Conservation (phyloP, 2,329 filamentous ascomycete species). For the Blumeria graminis region DNA sequence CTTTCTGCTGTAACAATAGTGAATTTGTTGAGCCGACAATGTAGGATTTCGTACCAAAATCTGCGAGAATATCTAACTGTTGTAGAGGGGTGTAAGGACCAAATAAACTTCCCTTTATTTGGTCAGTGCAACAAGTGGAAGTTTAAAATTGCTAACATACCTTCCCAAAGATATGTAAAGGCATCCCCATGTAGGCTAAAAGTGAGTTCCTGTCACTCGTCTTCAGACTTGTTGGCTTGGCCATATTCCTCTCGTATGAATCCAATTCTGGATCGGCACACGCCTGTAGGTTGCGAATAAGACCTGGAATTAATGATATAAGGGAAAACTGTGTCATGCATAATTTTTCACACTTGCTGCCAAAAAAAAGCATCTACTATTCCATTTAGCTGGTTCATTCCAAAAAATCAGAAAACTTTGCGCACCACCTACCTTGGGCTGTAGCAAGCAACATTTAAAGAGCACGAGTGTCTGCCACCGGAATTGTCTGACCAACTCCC, state of each 20-base stretch:
- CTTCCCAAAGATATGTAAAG: constrained; percentile 86
- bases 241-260: constrained; percentile 49
- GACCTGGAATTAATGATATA: constrained; percentile 78
- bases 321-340: constrained; percentile 98
- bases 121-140: constrained; percentile 3
- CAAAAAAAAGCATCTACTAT: constrained; percentile 84
- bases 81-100: constrained; percentile 92
- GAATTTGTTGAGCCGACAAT: constrained; percentile 95
- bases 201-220: constrained; percentile 83
- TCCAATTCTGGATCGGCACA: constrained; percentile 87
- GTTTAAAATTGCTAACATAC: constrained; percentile 18
- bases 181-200: constrained; percentile 80
- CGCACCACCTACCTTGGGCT: constrained; percentile 50
- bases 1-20: constrained; percentile 74
- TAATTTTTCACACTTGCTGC: constrained; percentile 78
- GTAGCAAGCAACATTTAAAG: constrained; percentile 77
- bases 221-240: constrained; percentile 60
- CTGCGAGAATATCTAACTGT: constrained; percentile 79
- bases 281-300: constrained; percentile 80
- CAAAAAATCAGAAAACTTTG: not conserved
- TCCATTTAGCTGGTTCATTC: constrained; percentile 2
- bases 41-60: constrained; percentile 88
- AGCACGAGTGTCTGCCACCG: constrained; percentile 84
- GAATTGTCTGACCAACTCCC: constrained; percentile 84
- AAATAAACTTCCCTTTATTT: constrained; percentile 57